Percentiles rank a stretch among this genome's conserved stretches.
Conservation (phyloP, 2,329 filamentous ascomycete genomes). For the Colletotrichum sp. region DNA sequence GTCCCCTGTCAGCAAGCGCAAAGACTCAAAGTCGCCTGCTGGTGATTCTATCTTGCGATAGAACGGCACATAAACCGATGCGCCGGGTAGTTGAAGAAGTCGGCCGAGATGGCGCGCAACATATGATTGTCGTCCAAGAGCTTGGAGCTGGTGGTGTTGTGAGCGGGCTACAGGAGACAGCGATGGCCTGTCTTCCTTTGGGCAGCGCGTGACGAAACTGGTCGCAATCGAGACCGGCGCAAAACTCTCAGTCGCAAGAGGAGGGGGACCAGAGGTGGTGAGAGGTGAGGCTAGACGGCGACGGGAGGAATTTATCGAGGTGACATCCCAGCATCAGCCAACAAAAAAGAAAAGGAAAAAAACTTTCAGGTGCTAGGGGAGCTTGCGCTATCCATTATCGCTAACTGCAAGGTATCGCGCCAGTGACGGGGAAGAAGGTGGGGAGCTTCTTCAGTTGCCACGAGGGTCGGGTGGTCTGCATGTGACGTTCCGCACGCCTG, state of each 20-base stretch:
- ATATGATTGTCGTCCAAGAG: background rate
- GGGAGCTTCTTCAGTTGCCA: constrained; percentile 13
- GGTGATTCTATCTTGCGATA: constrained; percentile 42
- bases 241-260: background rate
- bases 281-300: background rate
- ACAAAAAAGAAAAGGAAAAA: background rate
- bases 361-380: constrained; percentile 11
- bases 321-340: constrained; percentile 2
- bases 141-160: background rate
- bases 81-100: constrained; percentile 30
- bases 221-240: background rate
- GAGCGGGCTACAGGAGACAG: background rate
- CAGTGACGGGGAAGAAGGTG: background rate
- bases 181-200: background rate
- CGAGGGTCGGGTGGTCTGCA: constrained; percentile 4
- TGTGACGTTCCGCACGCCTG: constrained; percentile 12
- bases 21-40: constrained; percentile 72
- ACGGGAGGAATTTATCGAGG: background rate
- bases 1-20: constrained; percentile 65
- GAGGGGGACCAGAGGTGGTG: background rate
- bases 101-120: constrained; percentile 8
- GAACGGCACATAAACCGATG: constrained; percentile 49
- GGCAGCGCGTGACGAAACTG: background rate
- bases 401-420: background rate
- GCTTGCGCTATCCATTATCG: background rate